Evolutionary conservation across 345 rosid genomes (phyloP).

Genomic region (Eutrema heterophyllum): DNA sequence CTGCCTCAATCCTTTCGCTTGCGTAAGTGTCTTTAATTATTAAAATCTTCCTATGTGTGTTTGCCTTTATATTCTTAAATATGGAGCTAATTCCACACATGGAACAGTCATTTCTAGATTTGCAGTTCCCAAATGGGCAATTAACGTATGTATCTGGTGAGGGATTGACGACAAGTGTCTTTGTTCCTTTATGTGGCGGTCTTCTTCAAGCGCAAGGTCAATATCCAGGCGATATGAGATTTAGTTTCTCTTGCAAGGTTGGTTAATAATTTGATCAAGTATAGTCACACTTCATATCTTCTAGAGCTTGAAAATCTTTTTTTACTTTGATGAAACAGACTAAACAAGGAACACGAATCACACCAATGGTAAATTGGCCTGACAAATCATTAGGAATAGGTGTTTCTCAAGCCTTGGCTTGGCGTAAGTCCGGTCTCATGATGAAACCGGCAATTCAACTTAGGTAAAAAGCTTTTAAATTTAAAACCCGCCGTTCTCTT

Average conservation of each 20-base stretch:
- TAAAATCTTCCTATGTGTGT: background rate
- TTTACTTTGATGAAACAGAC: constrained; percentile 45
- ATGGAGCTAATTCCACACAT: background rate
- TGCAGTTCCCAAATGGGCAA: constrained; percentile 96
- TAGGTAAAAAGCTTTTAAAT: constrained; percentile 41
- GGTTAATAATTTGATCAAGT: background rate
- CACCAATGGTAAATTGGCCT: constrained; percentile 88
- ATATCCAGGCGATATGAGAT: constrained; percentile 98
- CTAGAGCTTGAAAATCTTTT: background rate
- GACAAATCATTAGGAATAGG: constrained; percentile 76
- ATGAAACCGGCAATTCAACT: constrained; percentile 75
- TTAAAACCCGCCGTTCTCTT: background rate
- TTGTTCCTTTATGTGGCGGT: constrained; percentile 75
- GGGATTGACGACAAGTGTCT: constrained; percentile 89
- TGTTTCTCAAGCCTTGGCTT: constrained; percentile 77
- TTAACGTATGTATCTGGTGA: constrained; percentile 86
- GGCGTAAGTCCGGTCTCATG: constrained; percentile 93
- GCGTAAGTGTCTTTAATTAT: constrained; percentile 47
- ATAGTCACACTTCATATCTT: background rate
- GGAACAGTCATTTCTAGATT: constrained; percentile 82
- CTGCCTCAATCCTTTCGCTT: constrained; percentile 82
- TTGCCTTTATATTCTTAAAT: background rate
- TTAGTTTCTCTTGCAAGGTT: constrained; percentile 88
- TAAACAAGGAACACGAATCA: constrained; percentile 83
- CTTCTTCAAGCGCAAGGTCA: constrained; percentile 98